Evolutionary conservation across 2,329 filamentous ascomycete genomes (phyloP), one percentile per base, ranked within the genome.

Genomic region (Huntiella abstrusa): DNA sequence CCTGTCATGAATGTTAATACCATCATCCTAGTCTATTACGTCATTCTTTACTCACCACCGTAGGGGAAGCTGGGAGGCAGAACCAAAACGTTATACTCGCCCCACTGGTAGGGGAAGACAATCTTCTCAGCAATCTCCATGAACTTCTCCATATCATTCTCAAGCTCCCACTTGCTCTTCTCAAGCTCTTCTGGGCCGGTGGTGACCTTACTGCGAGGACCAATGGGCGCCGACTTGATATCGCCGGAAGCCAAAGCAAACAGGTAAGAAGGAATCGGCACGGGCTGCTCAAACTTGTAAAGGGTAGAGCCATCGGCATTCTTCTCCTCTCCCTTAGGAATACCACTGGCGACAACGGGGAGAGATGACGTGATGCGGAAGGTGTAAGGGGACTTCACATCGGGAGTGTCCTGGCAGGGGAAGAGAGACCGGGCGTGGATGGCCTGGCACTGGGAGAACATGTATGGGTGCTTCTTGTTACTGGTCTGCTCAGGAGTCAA

Each of bases 391-490:
- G 83, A 86, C 67, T 98, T 98, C 56, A 95, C 83, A 59, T 95
- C 88, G 3, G 91, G 91, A 1, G 91, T 96, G 59, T 98, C 91
- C 65, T 96, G 88, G 63, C 88, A 96, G 5, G 91, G 91, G 61
- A 96, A 93, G 51, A 96, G 74, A 41, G 86, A 93, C 50, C 91
- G 78, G 38, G 84, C 85, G 57, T 96, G 87, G 57, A 95, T 96
- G 46, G 88, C 87, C 67, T 98, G 88, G 61, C 87, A 94, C 66
- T 96, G 91, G 39, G 84, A 92, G 67, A 96, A 96, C 78, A 96
- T 88, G 63, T 95, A 96, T 1, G 88, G 88, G 54, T 92, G 82
- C 62, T 86, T 91, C 67, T 86, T 87, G 71, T 93, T 95, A 49
- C 83, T 85, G 1, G 91, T 96, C 65, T 96, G 91, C 32, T 80